A percentile compares a stretch with the other conserved stretches of the same genome.
Conservation (phyloP, 345 rosid species). For the Hirschfeldia incana region DNA sequence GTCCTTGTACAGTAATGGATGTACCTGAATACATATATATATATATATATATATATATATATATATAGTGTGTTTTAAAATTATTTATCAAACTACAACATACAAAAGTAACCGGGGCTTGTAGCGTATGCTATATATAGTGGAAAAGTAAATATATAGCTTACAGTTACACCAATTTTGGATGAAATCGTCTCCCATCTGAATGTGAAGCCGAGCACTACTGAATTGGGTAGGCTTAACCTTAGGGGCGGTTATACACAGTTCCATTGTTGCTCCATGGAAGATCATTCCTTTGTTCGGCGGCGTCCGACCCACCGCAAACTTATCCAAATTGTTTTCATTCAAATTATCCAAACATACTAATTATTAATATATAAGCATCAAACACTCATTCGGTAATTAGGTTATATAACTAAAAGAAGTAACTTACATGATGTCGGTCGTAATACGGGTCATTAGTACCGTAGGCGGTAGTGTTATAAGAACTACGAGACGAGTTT, state of each 20-base stretch:
- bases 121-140: neutral
- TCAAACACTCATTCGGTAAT: neutral
- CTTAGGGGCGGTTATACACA: neutral
- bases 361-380: neutral
- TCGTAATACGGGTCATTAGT: neutral
- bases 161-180: neutral
- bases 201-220: constrained; percentile 13
- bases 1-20: neutral
- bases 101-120: neutral
- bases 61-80: neutral
- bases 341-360: neutral
- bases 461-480: neutral
- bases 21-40: neutral
- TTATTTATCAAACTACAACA: neutral
- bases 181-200: constrained; percentile 22
- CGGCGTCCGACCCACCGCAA: constrained; percentile 12
- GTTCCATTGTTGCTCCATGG: constrained; percentile 31
- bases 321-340: neutral
- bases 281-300: neutral
- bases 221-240: constrained; percentile 25
- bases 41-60: neutral
- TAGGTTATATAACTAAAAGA: neutral
- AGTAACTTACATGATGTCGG: constrained; percentile 25
- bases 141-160: neutral
- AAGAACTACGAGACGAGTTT: constrained; percentile 9